These are phyloP conservation scores for Botrytis cinerea DNA, from an alignment of 2,329 filamentous ascomycete species.

Conservation along the genomic window DNA sequence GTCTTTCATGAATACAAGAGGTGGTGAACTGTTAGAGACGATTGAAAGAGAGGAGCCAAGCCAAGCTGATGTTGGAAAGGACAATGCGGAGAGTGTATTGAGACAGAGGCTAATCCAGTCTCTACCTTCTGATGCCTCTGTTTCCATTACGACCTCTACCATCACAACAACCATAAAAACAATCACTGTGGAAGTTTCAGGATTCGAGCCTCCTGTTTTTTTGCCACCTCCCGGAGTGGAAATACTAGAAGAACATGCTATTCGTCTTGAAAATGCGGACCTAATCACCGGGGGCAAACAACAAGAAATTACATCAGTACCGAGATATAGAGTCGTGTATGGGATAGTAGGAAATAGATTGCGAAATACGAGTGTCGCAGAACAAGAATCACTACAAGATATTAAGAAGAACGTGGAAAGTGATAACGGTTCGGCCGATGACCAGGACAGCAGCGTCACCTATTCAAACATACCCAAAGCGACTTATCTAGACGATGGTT, in stretches of 20 bases:
- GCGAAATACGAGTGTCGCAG: slow-evolving; percentile 45
- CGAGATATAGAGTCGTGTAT: slow-evolving; percentile 59
- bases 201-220: slow-evolving; percentile 52
- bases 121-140: slow-evolving; percentile 56
- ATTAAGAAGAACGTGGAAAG: slow-evolving; percentile 33
- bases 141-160: slow-evolving; percentile 61
- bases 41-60: slow-evolving; percentile 42
- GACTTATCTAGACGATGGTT: background rate
- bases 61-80: slow-evolving; percentile 45
- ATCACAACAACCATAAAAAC: slow-evolving; percentile 61
- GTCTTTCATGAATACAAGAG: slow-evolving; percentile 37
- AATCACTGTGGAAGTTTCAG: slow-evolving; percentile 64
- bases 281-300: slow-evolving; percentile 31
- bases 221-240: slow-evolving; percentile 60
- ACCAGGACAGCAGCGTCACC: background rate
- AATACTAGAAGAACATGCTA: slow-evolving; percentile 53
- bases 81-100: slow-evolving; percentile 50
- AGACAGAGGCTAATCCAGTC: slow-evolving; percentile 57
- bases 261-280: slow-evolving; percentile 30
- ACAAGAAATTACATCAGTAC: slow-evolving; percentile 26
- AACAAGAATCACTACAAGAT: slow-evolving; percentile 36
- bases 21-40: slow-evolving; percentile 42
- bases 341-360: slow-evolving; percentile 56
- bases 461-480: background rate
- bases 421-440: slow-evolving; percentile 23